Base-by-base conservation (phyloP, 108 stramenopile species). In the Parmales sp. region DNA sequence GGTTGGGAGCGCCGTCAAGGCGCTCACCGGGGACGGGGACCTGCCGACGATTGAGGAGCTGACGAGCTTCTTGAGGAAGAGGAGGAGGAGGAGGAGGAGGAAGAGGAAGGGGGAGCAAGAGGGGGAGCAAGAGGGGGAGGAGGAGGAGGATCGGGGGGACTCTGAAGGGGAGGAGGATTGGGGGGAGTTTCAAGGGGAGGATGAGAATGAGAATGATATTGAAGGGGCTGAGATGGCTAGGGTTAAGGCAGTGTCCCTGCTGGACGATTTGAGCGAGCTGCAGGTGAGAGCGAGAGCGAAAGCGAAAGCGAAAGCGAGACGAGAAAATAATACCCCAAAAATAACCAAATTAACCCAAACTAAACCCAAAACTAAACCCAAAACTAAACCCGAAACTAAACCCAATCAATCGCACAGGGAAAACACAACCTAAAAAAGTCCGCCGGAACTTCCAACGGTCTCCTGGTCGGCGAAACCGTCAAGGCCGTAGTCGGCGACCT, bases 401-500 rank as follows among this genome's bases (percentile, higher is more conserved):
- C n/a, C n/a, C n/a, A n/a, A n/a, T n/a, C n/a, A n/a, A n/a, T n/a
- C n/a, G n/a, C n/a, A n/a, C n/a, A n/a, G n/a, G n/a, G n/a, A n/a
- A 25, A 39, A 38, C 38, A 28, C 38, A 60, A 29, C 37, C 37
- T 19, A 39, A 36, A 19, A 44, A 36, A 71, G 2, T 41, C 72
- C 11, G 84, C 70, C 39, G 80, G 78, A 6, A 66, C 71, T 34
- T 72, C 69, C 44, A 65, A 72, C 50, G 91, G 88, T 13, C 51
- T 96, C 29, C 72, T 90, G 45, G 87, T 93, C 64, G 95, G 95
- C 0, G 98, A 98, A 71, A 91, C 88, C 9, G 83, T 98, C 44
- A 88, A 90, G 80, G 94, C 96, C 11, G 79, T 89, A 13, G 88
- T 89, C 39, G 98, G 98, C 29, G 98, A 96, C 79, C 85, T 96